These are phyloP conservation scores for Gonapodya prolifera DNA, from an alignment of 192 early-diverging fungal species.

Conservation along the genomic window DNA sequence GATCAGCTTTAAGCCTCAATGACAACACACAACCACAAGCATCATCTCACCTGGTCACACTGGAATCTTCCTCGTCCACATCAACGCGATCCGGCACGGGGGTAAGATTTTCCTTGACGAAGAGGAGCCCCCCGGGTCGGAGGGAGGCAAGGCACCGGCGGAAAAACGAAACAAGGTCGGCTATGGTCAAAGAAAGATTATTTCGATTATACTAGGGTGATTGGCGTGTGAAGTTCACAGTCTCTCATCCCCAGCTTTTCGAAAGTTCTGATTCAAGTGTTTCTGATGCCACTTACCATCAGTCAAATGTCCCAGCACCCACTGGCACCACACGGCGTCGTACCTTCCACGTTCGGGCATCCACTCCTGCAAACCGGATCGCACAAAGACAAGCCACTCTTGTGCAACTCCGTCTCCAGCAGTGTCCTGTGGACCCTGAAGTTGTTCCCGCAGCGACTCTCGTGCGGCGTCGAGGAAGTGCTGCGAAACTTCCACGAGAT, in stretches of 20 bases:
- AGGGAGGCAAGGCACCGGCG: conserved; percentile 57
- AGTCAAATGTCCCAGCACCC: conserved; percentile 64
- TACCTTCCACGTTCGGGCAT: conserved; percentile 51
- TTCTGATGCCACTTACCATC: neutral
- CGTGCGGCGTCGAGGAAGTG: conserved; percentile 64
- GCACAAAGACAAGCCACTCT: conserved; percentile 26
- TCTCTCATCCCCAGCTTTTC: conserved; percentile 5
- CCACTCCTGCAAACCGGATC: conserved; percentile 74
- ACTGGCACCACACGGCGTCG: conserved; percentile 97
- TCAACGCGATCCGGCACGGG: conserved; percentile 30
- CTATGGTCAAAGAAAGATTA: conserved; percentile 17
- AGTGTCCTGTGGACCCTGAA: no score
- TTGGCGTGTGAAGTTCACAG: neutral
- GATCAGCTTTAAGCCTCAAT: neutral
- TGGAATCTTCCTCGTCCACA: conserved; percentile 73
- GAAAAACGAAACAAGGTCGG: conserved; percentile 76
- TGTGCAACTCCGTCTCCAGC: conserved; percentile 39
- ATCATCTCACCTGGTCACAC: conserved; percentile 45
- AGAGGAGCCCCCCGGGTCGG: conserved; percentile 53
- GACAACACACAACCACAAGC: conserved; percentile 7
- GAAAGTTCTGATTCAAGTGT: neutral
- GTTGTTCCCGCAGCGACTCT: conserved; percentile 45
- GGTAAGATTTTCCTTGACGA: conserved; percentile 86
- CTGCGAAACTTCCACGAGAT: conserved; percentile 77
- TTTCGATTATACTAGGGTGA: neutral